Evolutionary conservation across 1,284 basidiomycete genomes (phyloP), one percentile per base, ranked within the genome.

Genomic region (Pseudomicrostroma phylloplanum): DNA sequence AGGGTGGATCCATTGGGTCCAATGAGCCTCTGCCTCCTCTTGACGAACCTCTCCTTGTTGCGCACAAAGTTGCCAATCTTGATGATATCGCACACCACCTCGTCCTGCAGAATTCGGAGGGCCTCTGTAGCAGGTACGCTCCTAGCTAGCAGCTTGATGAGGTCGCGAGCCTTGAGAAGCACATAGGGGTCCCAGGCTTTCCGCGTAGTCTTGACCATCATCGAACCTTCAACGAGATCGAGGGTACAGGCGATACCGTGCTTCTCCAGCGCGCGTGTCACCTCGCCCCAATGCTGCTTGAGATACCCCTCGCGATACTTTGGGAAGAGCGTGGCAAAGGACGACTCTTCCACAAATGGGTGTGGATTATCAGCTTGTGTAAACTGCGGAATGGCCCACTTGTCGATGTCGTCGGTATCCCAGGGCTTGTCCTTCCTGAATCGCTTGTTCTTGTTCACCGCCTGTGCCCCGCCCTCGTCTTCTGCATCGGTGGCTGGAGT

Each of bases 361-460:
- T 68, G 66, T 21, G 69, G 49, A 80, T 91, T 92, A 79, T 94
- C 89, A 21, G 81, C 81, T 15, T 72, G 58, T 7, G 64, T 74
- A 81, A 97, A 94, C 17, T 86, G 80, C 21, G 92, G 88, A 49
- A 96, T 82, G 81, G 90, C 91, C 94, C 94, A 96, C 89, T 97
- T 94, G 83, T 98, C 91, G 80, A 97, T 92, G 73, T 96, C 92
- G 78, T 97, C 93, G 55, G 92, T 96, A 80, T 98, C 94, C 96
- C 94, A 98, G 8, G 75, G 76, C 55, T 77, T 78, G 64, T 77
- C 77, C 62, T 79, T 79, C 54, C 77, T 69, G 58, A 74, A 74
- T 26, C 72, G 69, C 60, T 72, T 75, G 69, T 78, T 79, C 67
- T 79, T 78, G 57, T 67, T 72, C 36, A 64, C 63, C 17, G 60